phyloP scores from a whole-genome alignment of 441 rosid genomes.

The Eutrema salsugineum region DNA sequence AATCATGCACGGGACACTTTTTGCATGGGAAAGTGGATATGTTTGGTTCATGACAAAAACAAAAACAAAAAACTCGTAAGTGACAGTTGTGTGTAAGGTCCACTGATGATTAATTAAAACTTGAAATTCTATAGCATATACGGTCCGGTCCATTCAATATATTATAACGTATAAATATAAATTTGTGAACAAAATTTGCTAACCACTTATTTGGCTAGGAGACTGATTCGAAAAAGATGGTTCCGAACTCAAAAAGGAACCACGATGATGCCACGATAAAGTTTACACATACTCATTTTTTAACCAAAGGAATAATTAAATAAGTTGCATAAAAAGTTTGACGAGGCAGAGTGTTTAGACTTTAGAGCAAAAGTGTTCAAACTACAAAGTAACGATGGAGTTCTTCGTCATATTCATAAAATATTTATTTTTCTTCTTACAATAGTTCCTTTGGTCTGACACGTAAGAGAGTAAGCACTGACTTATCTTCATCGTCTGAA shows the following conservation, averaged over 20 bases:
- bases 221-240: conserved; percentile 21
- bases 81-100: conserved; percentile 39
- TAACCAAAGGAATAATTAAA: conserved; percentile 11
- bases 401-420: conserved; percentile 5
- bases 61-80: conserved; percentile 11
- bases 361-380: conserved; percentile 12
- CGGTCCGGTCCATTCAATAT: conserved; percentile 18
- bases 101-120: conserved; percentile 24
- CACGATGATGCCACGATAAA: conserved; percentile 30
- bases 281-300: conserved; percentile 13
- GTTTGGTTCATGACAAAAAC: conserved; percentile 27
- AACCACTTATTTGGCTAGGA: conserved; percentile 21
- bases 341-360: conserved; percentile 20
- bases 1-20: conserved; percentile 23
- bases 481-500: not conserved
- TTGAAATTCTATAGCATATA: conserved; percentile 10
- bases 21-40: conserved; percentile 35
- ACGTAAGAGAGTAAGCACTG: not conserved
- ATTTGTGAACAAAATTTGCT: conserved; percentile 1
- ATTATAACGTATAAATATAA: not conserved
- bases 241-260: conserved; percentile 25
- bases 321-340: conserved; percentile 12
- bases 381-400: conserved; percentile 14
- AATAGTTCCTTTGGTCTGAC: not conserved
- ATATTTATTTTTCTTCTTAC: not conserved